Conservation (phyloP, 129 eudicot genomes). For the Erigeron canadensis region DNA sequence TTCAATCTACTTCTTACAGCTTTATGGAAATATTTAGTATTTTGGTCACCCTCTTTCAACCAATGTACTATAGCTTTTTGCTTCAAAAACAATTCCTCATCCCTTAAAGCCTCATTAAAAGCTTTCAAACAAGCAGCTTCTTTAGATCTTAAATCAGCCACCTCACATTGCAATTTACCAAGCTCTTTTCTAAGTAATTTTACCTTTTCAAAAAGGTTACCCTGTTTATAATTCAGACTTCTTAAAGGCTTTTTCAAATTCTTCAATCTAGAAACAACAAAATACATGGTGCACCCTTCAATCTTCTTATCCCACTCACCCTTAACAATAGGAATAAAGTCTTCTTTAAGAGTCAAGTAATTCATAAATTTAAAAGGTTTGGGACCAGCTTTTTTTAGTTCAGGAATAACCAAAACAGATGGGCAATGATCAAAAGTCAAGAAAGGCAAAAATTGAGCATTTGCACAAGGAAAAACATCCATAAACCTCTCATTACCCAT, state of each 20-base stretch:
- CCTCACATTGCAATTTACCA: no score
- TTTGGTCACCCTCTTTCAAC: no score
- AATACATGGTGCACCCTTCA: not conserved
- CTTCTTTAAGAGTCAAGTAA: not conserved
- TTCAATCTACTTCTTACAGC: no score
- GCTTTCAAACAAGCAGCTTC: no score
- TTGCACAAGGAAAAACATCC: not conserved
- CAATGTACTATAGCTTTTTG: no score
- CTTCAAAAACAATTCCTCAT: no score
- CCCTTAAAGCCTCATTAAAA: no score
- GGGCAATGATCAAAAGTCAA: not conserved
- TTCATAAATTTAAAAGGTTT: not conserved
- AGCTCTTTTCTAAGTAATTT: no score
- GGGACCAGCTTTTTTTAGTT: not conserved
- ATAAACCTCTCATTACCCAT: not conserved
- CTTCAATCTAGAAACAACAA: not conserved
- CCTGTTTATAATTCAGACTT: no score
- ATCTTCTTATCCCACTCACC: not conserved
- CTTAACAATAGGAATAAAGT: not conserved
- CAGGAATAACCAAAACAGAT: not conserved
- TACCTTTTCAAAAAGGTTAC: no score
- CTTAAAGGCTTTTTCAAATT: not conserved
- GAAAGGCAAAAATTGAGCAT: not conserved
- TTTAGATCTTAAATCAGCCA: no score
- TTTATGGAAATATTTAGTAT: no score